Evolutionary conservation across 2,329 filamentous ascomycete genomes (phyloP).

Genomic region (Ascochyta clinopodiicola): DNA sequence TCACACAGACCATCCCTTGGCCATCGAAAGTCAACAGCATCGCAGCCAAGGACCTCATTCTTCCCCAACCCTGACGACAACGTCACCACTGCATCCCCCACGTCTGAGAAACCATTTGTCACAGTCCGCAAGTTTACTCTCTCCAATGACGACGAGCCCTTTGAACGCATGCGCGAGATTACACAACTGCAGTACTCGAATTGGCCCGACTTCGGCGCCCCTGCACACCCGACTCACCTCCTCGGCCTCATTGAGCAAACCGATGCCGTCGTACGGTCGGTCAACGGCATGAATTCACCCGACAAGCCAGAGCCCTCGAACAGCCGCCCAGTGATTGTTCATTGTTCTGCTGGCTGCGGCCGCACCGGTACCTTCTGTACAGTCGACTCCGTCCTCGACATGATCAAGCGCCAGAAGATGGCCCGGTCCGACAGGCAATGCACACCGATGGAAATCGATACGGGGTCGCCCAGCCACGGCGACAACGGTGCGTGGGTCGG

Average conservation of each 20-base stretch:
- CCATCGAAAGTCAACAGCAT: conserved; percentile 46
- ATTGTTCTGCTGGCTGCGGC: conserved; percentile 95
- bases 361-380: conserved; percentile 97
- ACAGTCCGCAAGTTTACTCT: conserved; percentile 87
- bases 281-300: conserved; percentile 53
- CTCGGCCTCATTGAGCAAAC: conserved; percentile 89
- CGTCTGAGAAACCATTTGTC: conserved; percentile 73
- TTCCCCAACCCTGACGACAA: conserved; percentile 28
- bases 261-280: conserved; percentile 70
- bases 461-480: conserved; percentile 30
- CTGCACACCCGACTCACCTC: conserved; percentile 85
- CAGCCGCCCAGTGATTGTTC: conserved; percentile 80
- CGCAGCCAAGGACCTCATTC: conserved; percentile 23
- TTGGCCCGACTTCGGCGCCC: conserved; percentile 98
- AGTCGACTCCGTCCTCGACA: conserved; percentile 93
- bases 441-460: conserved; percentile 53
- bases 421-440: conserved; percentile 42
- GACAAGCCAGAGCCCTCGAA: conserved; percentile 62
- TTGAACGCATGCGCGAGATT: conserved; percentile 86
- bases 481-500: conserved; percentile 70
- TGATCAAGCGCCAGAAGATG: conserved; percentile 83
- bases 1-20: conserved; percentile 39
- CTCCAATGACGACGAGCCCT: conserved; percentile 77
- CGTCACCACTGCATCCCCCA: conserved; percentile 30
- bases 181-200: conserved; percentile 92